Percentiles rank a stretch among this genome's conserved stretches.
These are phyloP conservation scores for Claviceps quebecensis DNA, from an alignment of 2,329 filamentous ascomycete species.

Conservation along the genomic window DNA sequence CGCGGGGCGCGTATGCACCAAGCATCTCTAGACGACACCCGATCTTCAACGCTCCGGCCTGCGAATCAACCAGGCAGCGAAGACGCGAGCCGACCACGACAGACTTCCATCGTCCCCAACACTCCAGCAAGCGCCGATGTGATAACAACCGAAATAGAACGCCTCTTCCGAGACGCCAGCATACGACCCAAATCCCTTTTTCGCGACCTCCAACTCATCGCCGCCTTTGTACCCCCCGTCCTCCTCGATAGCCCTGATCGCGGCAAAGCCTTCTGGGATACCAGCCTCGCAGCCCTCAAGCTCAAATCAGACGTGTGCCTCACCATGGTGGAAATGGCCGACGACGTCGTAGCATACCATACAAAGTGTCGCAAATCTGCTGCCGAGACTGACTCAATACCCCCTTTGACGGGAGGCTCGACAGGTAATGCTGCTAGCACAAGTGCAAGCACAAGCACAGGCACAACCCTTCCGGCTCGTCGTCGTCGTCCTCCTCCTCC, in stretches of 20 bases:
- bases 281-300: slow-evolving; percentile 72
- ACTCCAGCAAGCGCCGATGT: slow-evolving; percentile 43
- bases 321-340: slow-evolving; percentile 54
- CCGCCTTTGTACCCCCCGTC: slow-evolving; percentile 47
- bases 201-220: slow-evolving; percentile 65
- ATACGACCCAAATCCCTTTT: slow-evolving; percentile 70
- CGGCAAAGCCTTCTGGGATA: slow-evolving; percentile 79
- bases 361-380: slow-evolving; percentile 44
- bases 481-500: slow-evolving; percentile 10
- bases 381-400: slow-evolving; percentile 18
- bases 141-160: slow-evolving; percentile 52
- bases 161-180: slow-evolving; percentile 51
- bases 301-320: slow-evolving; percentile 79
- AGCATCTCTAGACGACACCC: slow-evolving; percentile 46
- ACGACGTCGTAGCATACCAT: slow-evolving; percentile 44
- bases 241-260: slow-evolving; percentile 48
- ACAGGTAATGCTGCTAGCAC: too few species aligned
- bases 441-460: too few species aligned
- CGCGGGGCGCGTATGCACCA: slow-evolving; percentile 21
- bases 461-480: too few species aligned
- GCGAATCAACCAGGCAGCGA: slow-evolving; percentile 14
- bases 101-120: slow-evolving; percentile 35
- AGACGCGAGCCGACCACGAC: slow-evolving; percentile 20
- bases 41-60: slow-evolving; percentile 35
- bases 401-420: slow-evolving; percentile 23